Base-by-base conservation (phyloP, 1,139 yeast genomes). In the Pichia sp. region DNA sequence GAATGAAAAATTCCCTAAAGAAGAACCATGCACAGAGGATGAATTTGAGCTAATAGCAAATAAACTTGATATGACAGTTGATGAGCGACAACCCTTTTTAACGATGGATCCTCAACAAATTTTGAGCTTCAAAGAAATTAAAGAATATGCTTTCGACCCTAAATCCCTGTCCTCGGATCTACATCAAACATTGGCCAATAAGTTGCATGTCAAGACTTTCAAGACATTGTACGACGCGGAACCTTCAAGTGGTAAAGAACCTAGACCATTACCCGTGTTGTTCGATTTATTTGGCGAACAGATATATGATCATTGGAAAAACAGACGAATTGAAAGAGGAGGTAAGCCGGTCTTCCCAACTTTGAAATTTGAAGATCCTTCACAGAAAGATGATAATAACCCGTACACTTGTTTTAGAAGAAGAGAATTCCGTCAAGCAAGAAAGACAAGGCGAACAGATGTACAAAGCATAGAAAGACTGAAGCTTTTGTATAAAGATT, bases 381-480 rank as follows among this genome's bases (percentile, higher is more conserved):
- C 81, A 55, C 96, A 90, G 61, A 97, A 92, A 65, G 81, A 81
- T 62, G 99, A 93, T 66, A 82, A 81, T 58, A 98, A 93, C 70
- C 98, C 99, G 1, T 93, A 95, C 70, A 86, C 90, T 47, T 90
- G 97, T 73, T 93, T 95, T 75, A 82, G 99, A 67, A 84, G 97
- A 64, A 87, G 99, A 70, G 99, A 92, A 67, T 86, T 90, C 62
- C 83, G 99, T 61, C 97, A 89, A 68, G 95, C 95, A 44, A 85
- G 99, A 70, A 93, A 93, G 70, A 95, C 99, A 0, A 82, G 99
- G 69, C 81, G 98, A 61, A 90, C 97, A 0, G 99, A 95, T 72
- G 82, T 88, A 41, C 86, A 90, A 61, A 90, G 95, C 61, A 87
- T 93, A 8, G 97, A 92, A 69, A 82, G 93, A 62, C 76, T 93